Percentiles rank a stretch among this genome's conserved stretches.
phyloP scores from a whole-genome alignment of 345 rosid species.

The Arabis hirsuta region DNA sequence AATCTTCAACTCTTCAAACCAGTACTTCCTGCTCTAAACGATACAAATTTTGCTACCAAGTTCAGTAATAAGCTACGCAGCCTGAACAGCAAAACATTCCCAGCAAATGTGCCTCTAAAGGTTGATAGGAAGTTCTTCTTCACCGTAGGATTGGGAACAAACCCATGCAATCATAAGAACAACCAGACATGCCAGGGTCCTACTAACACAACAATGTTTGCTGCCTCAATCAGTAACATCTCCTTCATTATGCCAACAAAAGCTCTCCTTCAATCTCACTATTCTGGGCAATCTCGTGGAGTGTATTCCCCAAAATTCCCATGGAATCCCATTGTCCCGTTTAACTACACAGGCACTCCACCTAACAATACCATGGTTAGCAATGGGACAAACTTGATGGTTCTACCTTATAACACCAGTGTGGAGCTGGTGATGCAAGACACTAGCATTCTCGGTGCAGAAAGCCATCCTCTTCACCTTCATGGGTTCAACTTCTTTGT shows the following conservation, averaged over 20 bases:
- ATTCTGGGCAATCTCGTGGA: constrained; percentile 52
- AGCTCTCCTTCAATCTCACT: constrained; percentile 70
- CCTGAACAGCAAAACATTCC: constrained; percentile 49
- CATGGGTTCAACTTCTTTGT: constrained; percentile 79
- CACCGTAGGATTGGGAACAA: constrained; percentile 63
- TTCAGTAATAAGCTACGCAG: constrained; percentile 58
- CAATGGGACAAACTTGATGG: constrained; percentile 63
- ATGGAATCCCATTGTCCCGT: constrained; percentile 46
- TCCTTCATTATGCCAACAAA: constrained; percentile 65
- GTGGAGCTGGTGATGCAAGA: constrained; percentile 72
- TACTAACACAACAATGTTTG: constrained; percentile 65
- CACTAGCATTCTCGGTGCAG: constrained; percentile 72
- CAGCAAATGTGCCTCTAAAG: constrained; percentile 62
- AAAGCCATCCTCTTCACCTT: constrained; percentile 78
- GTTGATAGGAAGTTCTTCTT: constrained; percentile 58
- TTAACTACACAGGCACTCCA: constrained; percentile 65
- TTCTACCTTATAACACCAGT: constrained; percentile 59
- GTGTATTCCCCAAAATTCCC: constrained; percentile 60
- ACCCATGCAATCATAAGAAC: constrained; percentile 51
- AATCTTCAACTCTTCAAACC: constrained; percentile 56
- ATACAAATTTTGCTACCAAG: constrained; percentile 55
- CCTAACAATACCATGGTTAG: constrained; percentile 64
- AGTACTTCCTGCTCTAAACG: constrained; percentile 56
- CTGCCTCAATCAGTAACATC: constrained; percentile 64
- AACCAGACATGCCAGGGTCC: constrained; percentile 77